Conservation (phyloP, 176 grass and related monocot genomes). For the Aegilops speltoides region DNA sequence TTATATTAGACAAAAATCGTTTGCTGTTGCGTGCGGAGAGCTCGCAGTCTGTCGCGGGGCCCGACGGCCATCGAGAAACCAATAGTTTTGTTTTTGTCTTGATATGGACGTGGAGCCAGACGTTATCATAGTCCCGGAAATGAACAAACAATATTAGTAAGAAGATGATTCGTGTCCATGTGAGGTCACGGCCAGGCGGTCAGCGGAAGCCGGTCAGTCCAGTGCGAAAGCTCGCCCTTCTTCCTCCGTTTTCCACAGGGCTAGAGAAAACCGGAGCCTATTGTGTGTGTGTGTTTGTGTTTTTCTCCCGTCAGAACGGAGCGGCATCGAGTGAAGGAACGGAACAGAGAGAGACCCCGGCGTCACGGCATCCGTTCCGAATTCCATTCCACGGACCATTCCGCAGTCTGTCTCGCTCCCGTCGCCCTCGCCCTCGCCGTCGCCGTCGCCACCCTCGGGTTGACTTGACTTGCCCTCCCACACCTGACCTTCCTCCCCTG, state of each 20-base stretch:
- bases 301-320: conserved; percentile 18
- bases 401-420: background rate
- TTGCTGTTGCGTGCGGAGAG: background rate
- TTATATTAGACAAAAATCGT: background rate
- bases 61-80: background rate
- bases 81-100: background rate
- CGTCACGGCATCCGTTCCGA: conserved; percentile 23
- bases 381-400: conserved; percentile 35
- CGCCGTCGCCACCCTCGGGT: conserved; percentile 18
- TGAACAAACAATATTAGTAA: background rate
- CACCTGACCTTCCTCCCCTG: background rate
- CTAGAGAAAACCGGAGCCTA: background rate
- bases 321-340: background rate
- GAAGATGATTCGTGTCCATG: too few relatives aligned
- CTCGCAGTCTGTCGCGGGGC: too few relatives aligned
- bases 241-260: background rate
- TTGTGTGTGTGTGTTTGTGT: background rate
- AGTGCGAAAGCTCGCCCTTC: conserved; percentile 15
- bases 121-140: too few relatives aligned
- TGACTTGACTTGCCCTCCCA: conserved; percentile 41
- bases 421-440: conserved; percentile 1
- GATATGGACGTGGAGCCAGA: background rate
- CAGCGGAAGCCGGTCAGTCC: background rate
- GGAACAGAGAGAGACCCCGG: conserved; percentile 15
- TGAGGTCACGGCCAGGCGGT: background rate